Base-by-base conservation (phyloP, 2,329 filamentous ascomycete species). In the Aspergillus tamarii region DNA sequence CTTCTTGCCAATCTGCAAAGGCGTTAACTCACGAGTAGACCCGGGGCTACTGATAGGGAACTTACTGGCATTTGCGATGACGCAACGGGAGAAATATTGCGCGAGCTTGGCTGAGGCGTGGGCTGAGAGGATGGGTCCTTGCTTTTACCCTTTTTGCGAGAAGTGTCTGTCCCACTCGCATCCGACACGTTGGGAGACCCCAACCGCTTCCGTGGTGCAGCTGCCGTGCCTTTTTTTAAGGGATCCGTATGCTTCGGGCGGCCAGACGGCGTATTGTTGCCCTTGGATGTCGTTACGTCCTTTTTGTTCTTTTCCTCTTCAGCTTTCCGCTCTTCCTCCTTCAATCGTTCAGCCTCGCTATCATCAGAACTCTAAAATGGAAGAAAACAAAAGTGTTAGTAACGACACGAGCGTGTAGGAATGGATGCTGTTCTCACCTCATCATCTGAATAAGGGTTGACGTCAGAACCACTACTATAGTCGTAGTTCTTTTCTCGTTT, bases 161-260 rank as follows among this genome's bases (percentile, higher is more conserved):
- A 88, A 0, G 92, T 94, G 76, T 98, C 94, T 70, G 94, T 96
- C 59, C 93, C 94, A 75, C 93, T 96, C 11, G 93, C 93, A 75
- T 98, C 94, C 2, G 93, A 97, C 36, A 91, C 84, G 67, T 94
- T 91, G 3, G 94, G 93, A 19, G 93, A 97, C 21, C 93, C 93
- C 36, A 92, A 86, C 34, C 94, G 89, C 81, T 97, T 97, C 59
- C 94, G 85, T 36, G 84, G 84, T 73, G 88, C 87, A 7, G 80
- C 73, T 12, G 82, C 77, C 36, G 85, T 73, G 4, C 75, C 73
- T 67, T 84, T 85, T 72, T 85, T 86, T 60, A 82, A 70, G 19
- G 83, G 72, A 69, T 88, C 84, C 5, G 73, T 76, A 67, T 84
- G 81, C 68, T 87, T 87, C 46, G 81, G 84, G 36, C 84, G 83